Conservation (phyloP, 495 filamentous ascomycete species). For the Staphylotrichum longicolle region DNA sequence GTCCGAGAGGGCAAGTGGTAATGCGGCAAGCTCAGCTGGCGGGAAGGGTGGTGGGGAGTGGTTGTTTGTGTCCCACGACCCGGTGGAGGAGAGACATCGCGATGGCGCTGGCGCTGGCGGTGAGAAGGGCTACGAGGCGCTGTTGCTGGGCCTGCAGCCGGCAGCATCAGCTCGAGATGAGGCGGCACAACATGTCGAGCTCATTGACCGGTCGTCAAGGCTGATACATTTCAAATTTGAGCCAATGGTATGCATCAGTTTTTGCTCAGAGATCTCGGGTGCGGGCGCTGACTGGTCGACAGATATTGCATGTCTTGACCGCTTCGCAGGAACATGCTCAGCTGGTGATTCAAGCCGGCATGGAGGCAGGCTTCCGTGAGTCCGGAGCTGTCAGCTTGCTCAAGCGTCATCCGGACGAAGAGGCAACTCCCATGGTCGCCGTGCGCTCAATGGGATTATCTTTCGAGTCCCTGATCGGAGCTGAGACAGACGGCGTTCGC, state of each 20-base stretch:
- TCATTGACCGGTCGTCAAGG: constrained; percentile 38
- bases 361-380: constrained; percentile 84
- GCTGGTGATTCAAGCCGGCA: constrained; percentile 64
- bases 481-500: constrained; percentile 39
- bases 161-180: constrained; percentile 13
- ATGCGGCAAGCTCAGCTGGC: constrained; percentile 46
- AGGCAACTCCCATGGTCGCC: constrained; percentile 68
- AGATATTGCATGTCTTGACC: constrained; percentile 88
- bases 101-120: constrained; percentile 9
- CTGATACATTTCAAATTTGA: constrained; percentile 91
- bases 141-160: constrained; percentile 20
- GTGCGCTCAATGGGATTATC: constrained; percentile 75
- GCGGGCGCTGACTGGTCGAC: constrained; percentile 15
- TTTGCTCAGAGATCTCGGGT: background rate
- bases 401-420: constrained; percentile 22
- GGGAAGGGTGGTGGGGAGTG: constrained; percentile 81
- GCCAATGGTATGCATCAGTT: constrained; percentile 79
- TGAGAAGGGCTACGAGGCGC: constrained; percentile 37
- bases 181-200: background rate
- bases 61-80: constrained; percentile 84
- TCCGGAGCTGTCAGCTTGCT: constrained; percentile 62
- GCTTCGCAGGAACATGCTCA: constrained; percentile 71
- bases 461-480: constrained; percentile 76
- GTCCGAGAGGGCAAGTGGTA: background rate
- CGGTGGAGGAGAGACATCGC: constrained; percentile 41